Evolutionary conservation across 257 asterid species (phyloP).

Genomic region (Solanum raphanifolium): DNA sequence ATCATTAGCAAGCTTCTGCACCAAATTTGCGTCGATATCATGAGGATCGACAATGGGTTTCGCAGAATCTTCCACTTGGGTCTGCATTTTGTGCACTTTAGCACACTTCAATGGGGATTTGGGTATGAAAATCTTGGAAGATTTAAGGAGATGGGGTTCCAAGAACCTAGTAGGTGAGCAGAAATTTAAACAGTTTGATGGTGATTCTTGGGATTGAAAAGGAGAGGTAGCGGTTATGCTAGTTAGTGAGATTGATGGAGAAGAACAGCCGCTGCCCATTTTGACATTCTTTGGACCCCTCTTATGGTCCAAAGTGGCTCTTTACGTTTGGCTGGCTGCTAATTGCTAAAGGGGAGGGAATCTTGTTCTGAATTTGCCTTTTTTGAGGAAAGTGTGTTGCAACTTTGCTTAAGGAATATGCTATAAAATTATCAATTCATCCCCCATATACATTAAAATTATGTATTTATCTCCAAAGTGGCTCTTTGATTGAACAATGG

Average conservation of each 20-base stretch:
- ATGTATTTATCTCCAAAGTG: background rate
- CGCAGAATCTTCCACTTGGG: constrained; percentile 1
- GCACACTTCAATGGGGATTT: constrained; percentile 27
- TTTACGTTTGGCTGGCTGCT: background rate
- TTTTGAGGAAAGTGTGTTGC: background rate
- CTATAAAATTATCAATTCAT: background rate
- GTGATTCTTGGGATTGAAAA: constrained; percentile 1
- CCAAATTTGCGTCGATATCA: constrained; percentile 37
- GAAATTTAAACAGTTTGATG: constrained; percentile 1
- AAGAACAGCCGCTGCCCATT: constrained; percentile 21
- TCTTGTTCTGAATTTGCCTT: background rate
- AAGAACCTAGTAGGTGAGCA: background rate
- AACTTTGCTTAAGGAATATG: background rate
- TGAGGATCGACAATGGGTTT: constrained; percentile 56
- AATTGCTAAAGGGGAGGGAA: background rate
- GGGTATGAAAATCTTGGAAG: constrained; percentile 21
- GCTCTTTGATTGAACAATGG: background rate
- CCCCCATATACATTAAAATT: background rate
- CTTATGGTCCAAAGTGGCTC: background rate
- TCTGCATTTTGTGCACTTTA: constrained; percentile 1
- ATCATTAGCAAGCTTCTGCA: constrained; percentile 55
- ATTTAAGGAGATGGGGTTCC: constrained; percentile 12
- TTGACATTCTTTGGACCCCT: background rate
- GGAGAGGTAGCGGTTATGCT: background rate
- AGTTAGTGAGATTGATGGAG: constrained; percentile 5